Evolutionary conservation across 768 basidiomycete genomes (phyloP).

Genomic region (Cubamyces sp.): DNA sequence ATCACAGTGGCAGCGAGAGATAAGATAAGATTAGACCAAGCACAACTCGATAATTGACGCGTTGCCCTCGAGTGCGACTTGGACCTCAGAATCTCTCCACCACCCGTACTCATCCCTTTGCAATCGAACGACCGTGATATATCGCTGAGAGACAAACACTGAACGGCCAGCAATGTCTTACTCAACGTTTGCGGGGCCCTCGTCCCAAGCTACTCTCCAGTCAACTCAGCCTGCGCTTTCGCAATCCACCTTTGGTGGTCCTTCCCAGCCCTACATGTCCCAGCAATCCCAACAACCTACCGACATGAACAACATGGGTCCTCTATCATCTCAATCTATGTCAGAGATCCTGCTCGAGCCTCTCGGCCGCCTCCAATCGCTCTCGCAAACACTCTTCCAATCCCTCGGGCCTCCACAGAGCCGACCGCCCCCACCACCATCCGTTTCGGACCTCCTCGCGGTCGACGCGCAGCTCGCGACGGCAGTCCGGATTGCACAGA

Average conservation of each 20-base stretch:
- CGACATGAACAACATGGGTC: neutral
- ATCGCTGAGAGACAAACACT: neutral
- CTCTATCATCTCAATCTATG: constrained; percentile 47
- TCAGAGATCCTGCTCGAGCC: constrained; percentile 64
- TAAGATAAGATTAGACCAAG: constrained; percentile 1
- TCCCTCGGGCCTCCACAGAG: constrained; percentile 71
- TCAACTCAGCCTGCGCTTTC: constrained; percentile 11
- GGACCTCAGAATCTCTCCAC: no score
- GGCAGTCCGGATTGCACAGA: constrained; percentile 65
- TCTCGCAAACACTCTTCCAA: constrained; percentile 72
- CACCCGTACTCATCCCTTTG: neutral
- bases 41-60: no score
- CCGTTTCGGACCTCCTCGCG: constrained; percentile 57
- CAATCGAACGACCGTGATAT: no score
- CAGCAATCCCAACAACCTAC: constrained; percentile 11
- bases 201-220: constrained; percentile 7
- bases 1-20: neutral
- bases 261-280: constrained; percentile 4
- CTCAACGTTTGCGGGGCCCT: constrained; percentile 9
- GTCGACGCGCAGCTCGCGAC: constrained; percentile 68
- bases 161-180: neutral
- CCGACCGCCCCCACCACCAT: constrained; percentile 64
- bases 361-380: constrained; percentile 59
- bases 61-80: no score
- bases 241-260: constrained; percentile 5